Evolutionary conservation across 2,329 filamentous ascomycete genomes (phyloP).

Genomic region (Hortaea werneckii): DNA sequence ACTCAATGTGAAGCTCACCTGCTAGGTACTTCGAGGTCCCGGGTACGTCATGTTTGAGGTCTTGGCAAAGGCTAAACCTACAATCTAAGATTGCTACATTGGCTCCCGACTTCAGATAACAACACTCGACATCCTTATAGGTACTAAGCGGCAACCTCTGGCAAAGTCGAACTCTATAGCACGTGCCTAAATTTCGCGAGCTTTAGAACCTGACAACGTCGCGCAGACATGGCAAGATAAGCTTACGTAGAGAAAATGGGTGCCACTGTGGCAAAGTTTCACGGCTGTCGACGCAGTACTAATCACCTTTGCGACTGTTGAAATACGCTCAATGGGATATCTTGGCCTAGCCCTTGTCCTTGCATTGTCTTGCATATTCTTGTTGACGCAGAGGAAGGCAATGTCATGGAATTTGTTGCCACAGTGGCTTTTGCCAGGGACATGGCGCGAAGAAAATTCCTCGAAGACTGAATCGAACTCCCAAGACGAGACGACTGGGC

Average conservation of each 20-base stretch:
- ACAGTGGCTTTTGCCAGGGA: constrained; percentile 15
- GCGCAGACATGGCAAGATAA: no score
- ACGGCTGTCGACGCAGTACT: not conserved
- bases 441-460: not conserved
- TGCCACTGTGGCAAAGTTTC: not conserved
- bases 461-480: not conserved
- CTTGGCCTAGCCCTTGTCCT: no score
- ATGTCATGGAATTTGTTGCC: constrained; percentile 25
- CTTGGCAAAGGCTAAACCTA: constrained; percentile 4
- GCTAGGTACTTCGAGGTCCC: not conserved
- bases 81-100: no score
- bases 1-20: no score
- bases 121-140: no score
- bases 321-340: no score
- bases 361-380: not conserved
- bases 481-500: not conserved
- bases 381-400: not conserved
- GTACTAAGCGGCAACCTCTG: no score
- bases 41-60: constrained; percentile 7
- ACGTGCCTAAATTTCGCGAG: no score
- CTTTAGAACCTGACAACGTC: no score
- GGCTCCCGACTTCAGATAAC: no score
- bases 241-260: no score
- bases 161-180: no score
- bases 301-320: not conserved